These are phyloP conservation scores for Boletus pseudopeckii DNA, from an alignment of 768 basidiomycete species.

Conservation along the genomic window DNA sequence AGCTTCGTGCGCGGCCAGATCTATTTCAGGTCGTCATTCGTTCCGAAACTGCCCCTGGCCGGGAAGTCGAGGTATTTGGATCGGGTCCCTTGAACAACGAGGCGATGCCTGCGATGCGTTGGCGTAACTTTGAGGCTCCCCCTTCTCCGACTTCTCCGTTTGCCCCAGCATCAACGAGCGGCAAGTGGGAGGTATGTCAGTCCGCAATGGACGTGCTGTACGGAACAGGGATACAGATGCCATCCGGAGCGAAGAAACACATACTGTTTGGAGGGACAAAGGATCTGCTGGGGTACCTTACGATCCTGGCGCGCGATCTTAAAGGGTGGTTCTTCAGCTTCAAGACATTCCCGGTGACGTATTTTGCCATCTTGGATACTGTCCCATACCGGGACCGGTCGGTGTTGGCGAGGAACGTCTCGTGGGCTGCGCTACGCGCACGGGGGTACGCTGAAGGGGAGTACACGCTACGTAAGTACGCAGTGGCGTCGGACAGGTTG, in stretches of 20 bases:
- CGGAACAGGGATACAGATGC: too few species aligned
- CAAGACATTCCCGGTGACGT: conserved; percentile 32
- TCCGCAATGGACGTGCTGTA: conserved; percentile 23
- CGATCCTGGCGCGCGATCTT: neutral
- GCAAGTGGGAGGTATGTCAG: conserved; percentile 11
- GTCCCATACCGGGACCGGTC: conserved; percentile 1
- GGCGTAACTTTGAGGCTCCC: conserved; percentile 23
- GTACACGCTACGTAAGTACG: conserved; percentile 14
- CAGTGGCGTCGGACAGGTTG: conserved; percentile 15
- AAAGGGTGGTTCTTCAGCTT: conserved; percentile 27
- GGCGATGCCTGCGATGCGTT: conserved; percentile 8
- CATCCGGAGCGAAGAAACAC: too few species aligned
- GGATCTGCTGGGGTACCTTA: conserved; percentile 11
- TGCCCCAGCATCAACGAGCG: neutral
- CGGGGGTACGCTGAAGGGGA: conserved; percentile 23
- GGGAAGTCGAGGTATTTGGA: conserved; percentile 25
- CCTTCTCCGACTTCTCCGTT: neutral
- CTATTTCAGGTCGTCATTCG: conserved; percentile 26
- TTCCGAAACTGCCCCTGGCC: conserved; percentile 27
- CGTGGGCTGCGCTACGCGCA: conserved; percentile 13
- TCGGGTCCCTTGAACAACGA: conserved; percentile 7
- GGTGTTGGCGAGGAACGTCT: neutral
- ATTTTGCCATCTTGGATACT: conserved; percentile 27
- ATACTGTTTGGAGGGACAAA: neutral
- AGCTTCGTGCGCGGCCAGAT: conserved; percentile 22